Base-by-base conservation (phyloP, 768 basidiomycete species). In the Amanita exitialis region DNA sequence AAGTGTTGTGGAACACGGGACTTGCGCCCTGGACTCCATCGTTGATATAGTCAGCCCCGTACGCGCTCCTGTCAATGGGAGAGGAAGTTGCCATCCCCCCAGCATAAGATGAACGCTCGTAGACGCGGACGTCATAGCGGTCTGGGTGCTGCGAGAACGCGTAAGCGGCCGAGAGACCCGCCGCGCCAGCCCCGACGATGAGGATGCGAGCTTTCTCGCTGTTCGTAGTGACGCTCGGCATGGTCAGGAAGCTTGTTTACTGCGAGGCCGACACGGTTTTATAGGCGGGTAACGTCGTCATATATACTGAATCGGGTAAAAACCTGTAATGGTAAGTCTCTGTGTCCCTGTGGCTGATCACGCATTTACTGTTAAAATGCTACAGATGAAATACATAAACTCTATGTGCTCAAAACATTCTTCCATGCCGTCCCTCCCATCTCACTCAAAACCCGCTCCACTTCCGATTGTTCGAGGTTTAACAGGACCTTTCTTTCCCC, bases 401-500 rank as follows among this genome's bases (percentile, higher is more conserved):
- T n/a, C n/a, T 47, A 47, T 35, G 30, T 35, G 34, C 45, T 66
- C 52, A 78, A 60, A 9, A 75, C 65, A 61, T 71, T 84, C 67
- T 77, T 80, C 87, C 87, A 90, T 7, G 60, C 61, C 18, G 65
- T 56, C 13, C 86, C 86, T 5, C 90, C 92, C 16, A 89, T 76
- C 51, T 90, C 90, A 39, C 87, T 78, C 43, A 97, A 68, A 21
- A 90, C 86, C 49, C 90, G 74, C 65, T 93, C 90, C 0, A 94
- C 85, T 57, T 96, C 93, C 0, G 70, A 71, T 54, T 83, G 79
- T 63, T 95, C 93, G 54, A 95, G 61, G 59, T 90, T 91, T n/a
- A 94, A 68, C 53, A 90, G 66, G 0, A 95, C 71, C 58, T 80
- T 78, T 53, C 86, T 70, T 51, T 93, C 90, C 6, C 71, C 76